phyloP scores from a whole-genome alignment of 345 rosid genomes.

The Turnera subulata region DNA sequence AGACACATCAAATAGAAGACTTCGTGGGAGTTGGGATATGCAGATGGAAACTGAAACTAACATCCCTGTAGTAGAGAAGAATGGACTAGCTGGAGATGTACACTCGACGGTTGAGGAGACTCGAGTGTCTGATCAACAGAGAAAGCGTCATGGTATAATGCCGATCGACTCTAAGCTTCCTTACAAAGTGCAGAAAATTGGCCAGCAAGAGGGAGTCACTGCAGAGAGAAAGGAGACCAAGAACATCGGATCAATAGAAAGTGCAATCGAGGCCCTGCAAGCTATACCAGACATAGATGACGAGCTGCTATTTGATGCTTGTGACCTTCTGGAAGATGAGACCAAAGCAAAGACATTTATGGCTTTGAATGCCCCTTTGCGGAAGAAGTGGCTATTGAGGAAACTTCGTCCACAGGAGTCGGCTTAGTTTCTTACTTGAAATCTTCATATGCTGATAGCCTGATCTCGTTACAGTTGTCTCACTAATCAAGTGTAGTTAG shows the following conservation, averaged over 20 bases:
- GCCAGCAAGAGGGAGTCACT: slow-evolving; percentile 25
- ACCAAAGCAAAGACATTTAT: slow-evolving; percentile 72
- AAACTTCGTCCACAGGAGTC: slow-evolving; percentile 49
- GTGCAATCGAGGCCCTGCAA: slow-evolving; percentile 57
- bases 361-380: slow-evolving; percentile 53
- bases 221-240: slow-evolving; percentile 20
- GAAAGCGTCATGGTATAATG: slow-evolving; percentile 32
- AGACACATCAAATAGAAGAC: slow-evolving; percentile 21
- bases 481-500: no score
- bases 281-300: slow-evolving; percentile 65
- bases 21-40: slow-evolving; percentile 18
- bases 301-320: slow-evolving; percentile 70
- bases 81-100: slow-evolving; percentile 20
- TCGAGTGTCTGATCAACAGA: slow-evolving; percentile 29
- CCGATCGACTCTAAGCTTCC: slow-evolving; percentile 14
- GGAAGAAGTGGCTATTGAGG: slow-evolving; percentile 73
- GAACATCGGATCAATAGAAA: slow-evolving; percentile 29
- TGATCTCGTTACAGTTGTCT: no score
- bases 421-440: neutral
- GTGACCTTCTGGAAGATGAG: slow-evolving; percentile 80
- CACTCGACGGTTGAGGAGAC: slow-evolving; percentile 17
- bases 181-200: slow-evolving; percentile 41
- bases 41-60: slow-evolving; percentile 24
- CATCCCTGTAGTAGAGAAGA: slow-evolving; percentile 25
- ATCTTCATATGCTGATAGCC: no score